phyloP scores from a whole-genome alignment of 1,284 basidiomycete genomes.

The Violaceomyces palustris region DNA sequence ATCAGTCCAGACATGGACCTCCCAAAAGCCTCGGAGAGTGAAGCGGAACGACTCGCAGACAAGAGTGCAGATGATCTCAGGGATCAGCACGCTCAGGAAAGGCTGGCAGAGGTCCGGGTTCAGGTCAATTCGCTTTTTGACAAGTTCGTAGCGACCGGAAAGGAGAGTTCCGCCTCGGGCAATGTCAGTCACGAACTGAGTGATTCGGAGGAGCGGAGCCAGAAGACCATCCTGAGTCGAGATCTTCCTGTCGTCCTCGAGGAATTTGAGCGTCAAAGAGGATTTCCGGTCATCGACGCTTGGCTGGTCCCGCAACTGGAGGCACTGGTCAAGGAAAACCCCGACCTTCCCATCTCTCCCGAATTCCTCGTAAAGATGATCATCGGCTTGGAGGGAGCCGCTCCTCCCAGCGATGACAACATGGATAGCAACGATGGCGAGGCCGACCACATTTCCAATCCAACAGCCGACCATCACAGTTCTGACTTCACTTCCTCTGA shows the following conservation, averaged over 20 bases:
- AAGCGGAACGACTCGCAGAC: too few species aligned
- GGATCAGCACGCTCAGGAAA: slow-evolving; percentile 10
- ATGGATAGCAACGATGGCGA: too few species aligned
- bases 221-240: slow-evolving; percentile 14
- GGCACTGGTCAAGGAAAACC: slow-evolving; percentile 16
- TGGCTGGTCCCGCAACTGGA: slow-evolving; percentile 18
- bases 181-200: too few species aligned
- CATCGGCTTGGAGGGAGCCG: slow-evolving; percentile 17
- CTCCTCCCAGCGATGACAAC: too few species aligned
- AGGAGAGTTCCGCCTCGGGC: too few species aligned
- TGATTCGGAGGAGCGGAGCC: too few species aligned
- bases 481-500: too few species aligned
- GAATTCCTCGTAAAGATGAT: slow-evolving; percentile 25
- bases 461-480: too few species aligned
- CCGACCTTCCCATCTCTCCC: slow-evolving; percentile 21
- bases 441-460: too few species aligned
- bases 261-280: slow-evolving; percentile 19
- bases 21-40: too few species aligned
- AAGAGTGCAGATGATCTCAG: too few species aligned
- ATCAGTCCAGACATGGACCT: too few species aligned
- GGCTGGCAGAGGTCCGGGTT: slow-evolving; percentile 12
- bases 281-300: slow-evolving; percentile 18
- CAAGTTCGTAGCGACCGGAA: slow-evolving; percentile 16
- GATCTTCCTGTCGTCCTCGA: slow-evolving; percentile 22
- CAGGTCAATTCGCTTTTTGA: slow-evolving; percentile 21